Base-by-base conservation (phyloP, 1,139 yeast species). In the Kodamaea sp. region DNA sequence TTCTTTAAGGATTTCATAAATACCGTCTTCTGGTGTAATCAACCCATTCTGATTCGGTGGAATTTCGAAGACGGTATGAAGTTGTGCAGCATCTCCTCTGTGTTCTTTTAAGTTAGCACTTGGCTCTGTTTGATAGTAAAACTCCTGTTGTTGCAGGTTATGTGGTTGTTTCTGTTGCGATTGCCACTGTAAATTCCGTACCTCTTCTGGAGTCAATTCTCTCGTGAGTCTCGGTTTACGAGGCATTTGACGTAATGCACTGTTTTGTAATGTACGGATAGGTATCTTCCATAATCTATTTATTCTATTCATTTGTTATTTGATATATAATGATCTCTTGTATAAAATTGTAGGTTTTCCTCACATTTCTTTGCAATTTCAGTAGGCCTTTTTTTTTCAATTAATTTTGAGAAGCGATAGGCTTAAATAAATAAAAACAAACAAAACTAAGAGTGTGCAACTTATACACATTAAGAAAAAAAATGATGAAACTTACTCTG, bases 1-100 rank as follows among this genome's bases (percentile, higher is more conserved):
- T 53, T 86, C 88, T 33, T 73, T 70, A 31, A 88, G 61, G 9
- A 86, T 64, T 29, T 70, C 68, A 31, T 73, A 71, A 25, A 82
- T 68, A 0, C 82, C 79, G 53, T 82, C 87, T 12, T 71, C 60
- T 2, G 67, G 69, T 5, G 77, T 72, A 20, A 81, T 68, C 15
- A 75, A 48, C 2, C 80, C 80, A 40, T 69, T 70, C 11, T 65
- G 62, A 52, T 70, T 67, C 31, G 68, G 71, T 39, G 72, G 71
- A 5, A 57, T 49, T 25, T 52, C 52, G 41, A 65, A 67, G 7
- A 60, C 67, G 7, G 65, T 55, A 36, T 58, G 60, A 44, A 52
- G 45, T 24, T 53, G 58, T 7, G 63, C 49, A 4, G 70, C 62
- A 20, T 54, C 56, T 10, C 49, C 45, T 8, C 38, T 38, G 35